phyloP scores from a whole-genome alignment of 257 asterid species.

The Forsythia viridissima region DNA sequence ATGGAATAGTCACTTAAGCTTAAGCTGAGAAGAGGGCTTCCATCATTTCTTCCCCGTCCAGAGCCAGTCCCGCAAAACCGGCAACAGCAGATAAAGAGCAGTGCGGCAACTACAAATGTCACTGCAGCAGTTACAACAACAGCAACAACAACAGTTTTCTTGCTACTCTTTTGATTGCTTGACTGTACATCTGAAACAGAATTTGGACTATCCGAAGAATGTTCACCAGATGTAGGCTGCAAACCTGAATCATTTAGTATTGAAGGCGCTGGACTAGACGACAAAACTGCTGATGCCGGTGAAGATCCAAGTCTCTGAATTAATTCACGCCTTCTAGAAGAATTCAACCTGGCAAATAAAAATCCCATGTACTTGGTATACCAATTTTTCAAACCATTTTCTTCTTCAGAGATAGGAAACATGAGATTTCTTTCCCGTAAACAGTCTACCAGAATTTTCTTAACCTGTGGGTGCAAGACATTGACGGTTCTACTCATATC shows the following conservation, averaged over 20 bases:
- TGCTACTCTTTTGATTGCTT: slow-evolving; percentile 8
- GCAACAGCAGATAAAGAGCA: slow-evolving; percentile 56
- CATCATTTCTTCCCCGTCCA: slow-evolving; percentile 53
- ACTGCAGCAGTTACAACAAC: slow-evolving; percentile 53
- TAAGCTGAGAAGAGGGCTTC: slow-evolving; percentile 86
- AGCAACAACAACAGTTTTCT: slow-evolving; percentile 39
- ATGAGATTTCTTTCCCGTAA: slow-evolving; percentile 42
- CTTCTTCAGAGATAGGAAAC: slow-evolving; percentile 47
- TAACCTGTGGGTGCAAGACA: slow-evolving; percentile 51
- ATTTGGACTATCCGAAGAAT: slow-evolving; percentile 18
- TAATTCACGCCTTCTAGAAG: slow-evolving; percentile 59
- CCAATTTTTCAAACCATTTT: slow-evolving; percentile 40
- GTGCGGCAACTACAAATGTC: slow-evolving; percentile 41
- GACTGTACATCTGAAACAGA: slow-evolving; percentile 23
- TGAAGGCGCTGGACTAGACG: slow-evolving; percentile 19
- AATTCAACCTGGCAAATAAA: slow-evolving; percentile 26
- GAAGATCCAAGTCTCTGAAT: slow-evolving; percentile 38
- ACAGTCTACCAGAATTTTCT: slow-evolving; percentile 63
- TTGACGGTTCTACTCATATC: slow-evolving; percentile 27
- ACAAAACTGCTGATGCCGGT: slow-evolving; percentile 22
- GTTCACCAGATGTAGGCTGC: slow-evolving; percentile 25
- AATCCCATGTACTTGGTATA: slow-evolving; percentile 39
- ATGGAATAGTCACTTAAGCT: slow-evolving; percentile 62
- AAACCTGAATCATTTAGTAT: slow-evolving; percentile 20
- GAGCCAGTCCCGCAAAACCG: slow-evolving; percentile 36